These are phyloP conservation scores for Collariella sp. DNA, from an alignment of 495 filamentous ascomycete species.

Conservation along the genomic window DNA sequence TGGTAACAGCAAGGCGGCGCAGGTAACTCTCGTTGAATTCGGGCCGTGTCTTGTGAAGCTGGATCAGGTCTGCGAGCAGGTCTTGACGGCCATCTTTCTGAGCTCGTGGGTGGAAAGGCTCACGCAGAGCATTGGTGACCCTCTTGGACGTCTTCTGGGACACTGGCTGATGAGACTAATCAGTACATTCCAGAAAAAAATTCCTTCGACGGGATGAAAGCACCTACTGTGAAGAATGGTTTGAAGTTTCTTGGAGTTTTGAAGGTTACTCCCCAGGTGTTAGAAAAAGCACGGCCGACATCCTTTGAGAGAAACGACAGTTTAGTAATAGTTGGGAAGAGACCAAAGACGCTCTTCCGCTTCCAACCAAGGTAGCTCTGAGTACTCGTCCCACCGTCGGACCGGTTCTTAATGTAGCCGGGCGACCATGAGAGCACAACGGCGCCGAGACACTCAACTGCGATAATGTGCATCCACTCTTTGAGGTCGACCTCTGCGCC, in stretches of 20 bases:
- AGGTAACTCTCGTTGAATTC: conserved; percentile 31
- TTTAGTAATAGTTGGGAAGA: conserved; percentile 23
- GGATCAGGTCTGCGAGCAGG: conserved; percentile 31
- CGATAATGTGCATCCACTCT: conserved; percentile 37
- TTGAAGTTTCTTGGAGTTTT: conserved; percentile 24
- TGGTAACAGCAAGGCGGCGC: conserved; percentile 40
- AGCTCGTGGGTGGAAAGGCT: neutral
- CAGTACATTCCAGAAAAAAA: neutral
- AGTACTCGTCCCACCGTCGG: conserved; percentile 29
- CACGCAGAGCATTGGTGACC: conserved; percentile 14
- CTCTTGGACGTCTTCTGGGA: conserved; percentile 24
- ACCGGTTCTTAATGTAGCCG: conserved; percentile 23
- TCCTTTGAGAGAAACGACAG: conserved; percentile 12
- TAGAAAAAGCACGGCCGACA: conserved; percentile 15
- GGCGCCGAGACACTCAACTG: conserved; percentile 34
- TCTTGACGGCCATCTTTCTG: conserved; percentile 11
- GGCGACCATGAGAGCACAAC: conserved; percentile 37
- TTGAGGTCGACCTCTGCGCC: conserved; percentile 31
- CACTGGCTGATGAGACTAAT: conserved; percentile 14
- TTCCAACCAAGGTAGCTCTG: conserved; percentile 33
- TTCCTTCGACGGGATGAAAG: neutral
- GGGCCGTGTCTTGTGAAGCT: conserved; percentile 26
- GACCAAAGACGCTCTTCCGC: conserved; percentile 30
- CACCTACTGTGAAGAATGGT: conserved; percentile 30
- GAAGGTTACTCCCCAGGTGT: conserved; percentile 27